Conservation (phyloP, 805 yeast species). For the Kurtzmaniella fragi region DNA sequence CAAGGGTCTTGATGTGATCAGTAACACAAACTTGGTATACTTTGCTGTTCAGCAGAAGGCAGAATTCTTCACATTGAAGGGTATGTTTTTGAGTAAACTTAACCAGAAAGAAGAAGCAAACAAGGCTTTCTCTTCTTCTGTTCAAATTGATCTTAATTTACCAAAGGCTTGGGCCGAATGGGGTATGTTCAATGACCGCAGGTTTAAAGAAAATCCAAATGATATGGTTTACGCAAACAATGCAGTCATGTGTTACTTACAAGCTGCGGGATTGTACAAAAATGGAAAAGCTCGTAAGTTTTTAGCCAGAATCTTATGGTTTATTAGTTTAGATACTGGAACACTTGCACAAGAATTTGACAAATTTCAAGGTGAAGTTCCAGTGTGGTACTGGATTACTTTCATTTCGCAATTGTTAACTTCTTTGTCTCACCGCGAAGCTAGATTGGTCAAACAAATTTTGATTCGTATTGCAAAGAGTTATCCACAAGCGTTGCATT, state of each 20-base stretch:
- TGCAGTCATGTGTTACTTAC: conserved; percentile 92
- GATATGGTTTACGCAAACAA: conserved; percentile 84
- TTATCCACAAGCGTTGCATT: conserved; percentile 95
- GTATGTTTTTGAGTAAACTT: conserved; percentile 92
- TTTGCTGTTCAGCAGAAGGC: conserved; percentile 98
- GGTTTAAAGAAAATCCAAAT: conserved; percentile 77
- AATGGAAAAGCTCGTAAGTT: conserved; percentile 85
- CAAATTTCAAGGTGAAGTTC: conserved; percentile 89
- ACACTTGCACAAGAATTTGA: conserved; percentile 84
- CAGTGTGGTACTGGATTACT: conserved; percentile 99
- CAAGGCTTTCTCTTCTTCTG: conserved; percentile 97
- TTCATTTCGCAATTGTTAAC: conserved; percentile 92
- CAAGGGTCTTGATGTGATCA: conserved; percentile 94
- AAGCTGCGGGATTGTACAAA: conserved; percentile 95
- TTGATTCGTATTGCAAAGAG: conserved; percentile 90
- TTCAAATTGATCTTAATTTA: conserved; percentile 86
- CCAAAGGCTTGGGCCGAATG: conserved; percentile 99
- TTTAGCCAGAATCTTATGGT: conserved; percentile 87
- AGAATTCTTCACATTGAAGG: conserved; percentile 94
- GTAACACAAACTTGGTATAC: conserved; percentile 92
- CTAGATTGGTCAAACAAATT: conserved; percentile 80
- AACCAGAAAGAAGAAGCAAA: conserved; percentile 93
- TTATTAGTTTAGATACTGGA: conserved; percentile 82
- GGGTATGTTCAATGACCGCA: conserved; percentile 91
- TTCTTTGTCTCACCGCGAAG: conserved; percentile 87